Conservation (phyloP, 331 rosid genomes). For the Pyrus hybrid region DNA sequence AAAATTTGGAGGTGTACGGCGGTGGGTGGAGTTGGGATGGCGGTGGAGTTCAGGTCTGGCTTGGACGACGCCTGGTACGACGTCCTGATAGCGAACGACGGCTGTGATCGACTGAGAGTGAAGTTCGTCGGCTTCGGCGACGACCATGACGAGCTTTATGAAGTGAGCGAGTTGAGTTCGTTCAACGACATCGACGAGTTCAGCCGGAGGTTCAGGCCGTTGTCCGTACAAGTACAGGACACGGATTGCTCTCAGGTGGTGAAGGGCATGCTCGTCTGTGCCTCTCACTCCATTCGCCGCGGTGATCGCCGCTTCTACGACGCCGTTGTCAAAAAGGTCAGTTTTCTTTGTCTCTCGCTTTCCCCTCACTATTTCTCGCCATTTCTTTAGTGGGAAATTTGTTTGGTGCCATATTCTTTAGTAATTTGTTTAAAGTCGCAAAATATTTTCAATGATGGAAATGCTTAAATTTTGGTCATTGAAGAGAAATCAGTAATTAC, state of each 20-base stretch:
- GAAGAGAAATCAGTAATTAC: no score
- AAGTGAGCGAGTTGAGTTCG: not conserved
- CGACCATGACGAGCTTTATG: conserved; percentile 15
- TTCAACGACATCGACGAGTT: conserved; percentile 15
- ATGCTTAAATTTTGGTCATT: no score
- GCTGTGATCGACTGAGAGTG: conserved; percentile 24
- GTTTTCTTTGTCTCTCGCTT: not conserved
- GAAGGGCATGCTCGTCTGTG: conserved; percentile 40
- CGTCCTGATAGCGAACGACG: not conserved
- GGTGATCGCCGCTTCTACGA: conserved; percentile 71
- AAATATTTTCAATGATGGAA: no score
- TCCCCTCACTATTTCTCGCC: not conserved
- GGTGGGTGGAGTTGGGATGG: not conserved
- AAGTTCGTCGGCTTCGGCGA: conserved; percentile 22
- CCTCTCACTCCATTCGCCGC: conserved; percentile 5
- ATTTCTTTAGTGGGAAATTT: not conserved
- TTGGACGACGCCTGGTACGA: conserved; percentile 73
- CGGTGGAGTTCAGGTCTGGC: conserved; percentile 30
- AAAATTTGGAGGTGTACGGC: no score
- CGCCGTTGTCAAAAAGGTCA: conserved; percentile 47
- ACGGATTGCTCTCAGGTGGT: conserved; percentile 30
- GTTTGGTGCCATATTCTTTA: no score
- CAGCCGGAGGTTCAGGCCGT: conserved; percentile 35
- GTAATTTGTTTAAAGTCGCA: no score
- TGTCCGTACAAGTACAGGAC: conserved; percentile 64